A percentile compares a stretch with the other conserved stretches of the same genome.
Conservation (phyloP, 805 yeast species). For the Myxozyma nipponensis region DNA sequence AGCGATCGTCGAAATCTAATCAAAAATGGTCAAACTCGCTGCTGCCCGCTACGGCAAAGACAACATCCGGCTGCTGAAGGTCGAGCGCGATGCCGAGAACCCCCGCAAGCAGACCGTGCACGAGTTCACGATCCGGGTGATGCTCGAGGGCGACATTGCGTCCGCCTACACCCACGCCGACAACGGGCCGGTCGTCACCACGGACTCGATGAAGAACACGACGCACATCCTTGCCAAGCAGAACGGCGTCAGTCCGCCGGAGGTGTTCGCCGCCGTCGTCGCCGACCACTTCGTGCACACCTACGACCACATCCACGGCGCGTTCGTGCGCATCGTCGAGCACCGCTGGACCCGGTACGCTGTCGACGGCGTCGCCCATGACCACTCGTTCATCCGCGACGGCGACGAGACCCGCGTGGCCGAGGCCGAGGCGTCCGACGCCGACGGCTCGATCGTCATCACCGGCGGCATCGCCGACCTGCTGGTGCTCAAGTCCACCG, state of each 20-base stretch:
- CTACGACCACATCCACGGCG: slow-evolving; percentile 72
- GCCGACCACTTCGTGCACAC: slow-evolving; percentile 76
- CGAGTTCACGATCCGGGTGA: slow-evolving; percentile 76
- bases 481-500: slow-evolving; percentile 79
- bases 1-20: too few species aligned
- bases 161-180: slow-evolving; percentile 82
- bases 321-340: slow-evolving; percentile 65
- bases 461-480: slow-evolving; percentile 43
- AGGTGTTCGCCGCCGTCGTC: slow-evolving; percentile 79
- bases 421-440: slow-evolving; percentile 33
- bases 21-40: slow-evolving; percentile 24
- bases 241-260: slow-evolving; percentile 81
- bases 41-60: slow-evolving; percentile 81
- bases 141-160: slow-evolving; percentile 76
- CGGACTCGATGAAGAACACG: slow-evolving; percentile 38
- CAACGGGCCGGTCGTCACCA: slow-evolving; percentile 85
- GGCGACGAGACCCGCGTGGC: slow-evolving; percentile 76
- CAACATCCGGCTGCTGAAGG: slow-evolving; percentile 88
- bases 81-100: slow-evolving; percentile 68
- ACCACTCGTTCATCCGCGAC: slow-evolving; percentile 79
- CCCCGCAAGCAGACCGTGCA: slow-evolving; percentile 71
- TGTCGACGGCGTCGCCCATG: slow-evolving; percentile 71
- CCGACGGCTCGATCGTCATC: slow-evolving; percentile 38
- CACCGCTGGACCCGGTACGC: slow-evolving; percentile 73
- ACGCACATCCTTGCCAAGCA: slow-evolving; percentile 64